Percentiles rank a stretch among this genome's conserved stretches.
Evolutionary conservation across 345 rosid species (phyloP).

Genomic region (Schrenkiella parvula): DNA sequence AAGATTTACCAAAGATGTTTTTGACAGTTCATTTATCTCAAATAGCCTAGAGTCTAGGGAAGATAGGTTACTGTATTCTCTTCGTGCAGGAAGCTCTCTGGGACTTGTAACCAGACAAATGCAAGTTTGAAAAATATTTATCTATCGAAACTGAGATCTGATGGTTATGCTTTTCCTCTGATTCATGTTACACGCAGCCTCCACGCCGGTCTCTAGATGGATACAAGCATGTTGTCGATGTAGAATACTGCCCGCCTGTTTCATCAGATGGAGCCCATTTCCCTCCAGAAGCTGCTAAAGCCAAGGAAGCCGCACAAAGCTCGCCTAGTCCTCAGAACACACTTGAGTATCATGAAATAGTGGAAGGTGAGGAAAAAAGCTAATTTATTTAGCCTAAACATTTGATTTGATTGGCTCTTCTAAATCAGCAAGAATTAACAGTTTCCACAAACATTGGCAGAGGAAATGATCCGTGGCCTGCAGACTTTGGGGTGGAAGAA

Average conservation of each 20-base stretch:
- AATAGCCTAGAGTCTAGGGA: neutral
- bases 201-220: constrained; percentile 86
- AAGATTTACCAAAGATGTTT: neutral
- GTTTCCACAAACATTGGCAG: constrained; percentile 38
- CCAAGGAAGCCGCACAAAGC: constrained; percentile 85
- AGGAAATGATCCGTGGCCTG: constrained; percentile 89
- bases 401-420: neutral
- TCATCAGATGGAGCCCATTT: constrained; percentile 82
- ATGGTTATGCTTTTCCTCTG: neutral
- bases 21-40: neutral
- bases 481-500: constrained; percentile 93
- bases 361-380: constrained; percentile 60
- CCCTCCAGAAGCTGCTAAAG: constrained; percentile 84
- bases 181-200: constrained; percentile 45
- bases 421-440: neutral
- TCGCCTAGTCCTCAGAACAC: constrained; percentile 60
- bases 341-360: constrained; percentile 67
- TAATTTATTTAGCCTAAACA: neutral
- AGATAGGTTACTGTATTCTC: neutral
- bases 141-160: neutral
- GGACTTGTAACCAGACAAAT: neutral
- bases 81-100: neutral
- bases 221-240: constrained; percentile 91
- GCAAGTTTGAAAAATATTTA: neutral
- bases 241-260: constrained; percentile 80